Percentiles rank a stretch among this genome's conserved stretches.
Evolutionary conservation across 2,329 filamentous ascomycete species (phyloP).

Genomic region (Cladorrhinum sp.): DNA sequence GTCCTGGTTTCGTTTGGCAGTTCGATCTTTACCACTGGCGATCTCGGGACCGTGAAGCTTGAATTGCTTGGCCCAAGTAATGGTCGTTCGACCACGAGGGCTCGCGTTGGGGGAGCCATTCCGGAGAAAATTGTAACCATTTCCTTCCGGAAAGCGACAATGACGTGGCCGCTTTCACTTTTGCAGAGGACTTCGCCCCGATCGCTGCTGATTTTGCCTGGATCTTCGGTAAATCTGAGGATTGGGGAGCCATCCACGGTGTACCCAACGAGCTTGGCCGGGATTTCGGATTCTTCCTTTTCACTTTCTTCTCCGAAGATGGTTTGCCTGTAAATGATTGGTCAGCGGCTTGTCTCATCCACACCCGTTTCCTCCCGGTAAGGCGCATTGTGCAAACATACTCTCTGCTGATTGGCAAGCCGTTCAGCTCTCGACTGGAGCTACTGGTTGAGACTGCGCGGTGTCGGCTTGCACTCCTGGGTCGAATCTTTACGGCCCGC

Average conservation of each 20-base stretch:
- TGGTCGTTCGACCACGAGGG: not conserved
- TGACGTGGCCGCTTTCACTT: conserved; percentile 35
- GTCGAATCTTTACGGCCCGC: conserved; percentile 32
- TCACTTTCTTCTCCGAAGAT: conserved; percentile 32
- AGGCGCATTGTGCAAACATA: conserved; percentile 30
- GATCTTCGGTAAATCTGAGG: conserved; percentile 41
- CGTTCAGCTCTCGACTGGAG: conserved; percentile 14
- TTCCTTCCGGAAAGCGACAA: conserved; percentile 38
- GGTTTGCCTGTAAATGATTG: conserved; percentile 17
- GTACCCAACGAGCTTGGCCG: conserved; percentile 42
- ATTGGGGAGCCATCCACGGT: conserved; percentile 46
- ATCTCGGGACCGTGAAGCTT: conserved; percentile 1
- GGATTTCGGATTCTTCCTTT: conserved; percentile 31
- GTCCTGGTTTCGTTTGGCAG: not conserved
- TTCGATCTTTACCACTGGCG: conserved; percentile 6
- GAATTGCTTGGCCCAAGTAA: not conserved
- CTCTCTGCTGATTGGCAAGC: conserved; percentile 41
- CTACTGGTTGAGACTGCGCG: conserved; percentile 15
- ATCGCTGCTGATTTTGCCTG: conserved; percentile 30
- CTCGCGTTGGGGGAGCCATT: not conserved
- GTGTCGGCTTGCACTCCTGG: conserved; percentile 17
- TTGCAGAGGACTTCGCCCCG: conserved; percentile 39
- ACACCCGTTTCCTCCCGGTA: not conserved
- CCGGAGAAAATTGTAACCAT: conserved; percentile 18
- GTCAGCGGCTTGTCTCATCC: conserved; percentile 14